These are phyloP conservation scores for Peniophora sp. DNA, from an alignment of 1,284 basidiomycete genomes.

Conservation along the genomic window DNA sequence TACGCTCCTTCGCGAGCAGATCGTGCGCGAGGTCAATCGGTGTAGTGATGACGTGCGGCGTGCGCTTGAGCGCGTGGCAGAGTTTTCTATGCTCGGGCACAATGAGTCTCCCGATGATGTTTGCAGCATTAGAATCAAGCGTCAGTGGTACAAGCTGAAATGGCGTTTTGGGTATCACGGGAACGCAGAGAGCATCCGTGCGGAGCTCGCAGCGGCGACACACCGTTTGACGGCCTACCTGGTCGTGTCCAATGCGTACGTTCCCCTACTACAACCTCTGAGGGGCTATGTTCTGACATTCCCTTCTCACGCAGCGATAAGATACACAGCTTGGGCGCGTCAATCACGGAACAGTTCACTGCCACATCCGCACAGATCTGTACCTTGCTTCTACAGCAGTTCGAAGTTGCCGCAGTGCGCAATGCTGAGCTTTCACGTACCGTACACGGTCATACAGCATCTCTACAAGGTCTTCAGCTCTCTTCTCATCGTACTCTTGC, in stretches of 20 bases:
- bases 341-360: background rate
- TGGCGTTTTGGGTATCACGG: background rate
- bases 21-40: background rate
- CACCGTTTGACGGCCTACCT: background rate
- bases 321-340: background rate
- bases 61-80: background rate
- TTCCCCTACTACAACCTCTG: background rate
- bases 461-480: no score
- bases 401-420: no score
- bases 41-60: background rate
- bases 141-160: background rate
- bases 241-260: background rate
- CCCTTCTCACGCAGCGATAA: background rate
- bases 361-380: no score
- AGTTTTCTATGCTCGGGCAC: background rate
- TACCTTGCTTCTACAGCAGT: no score
- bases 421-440: no score
- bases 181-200: background rate
- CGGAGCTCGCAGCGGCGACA: background rate
- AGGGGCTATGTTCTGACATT: background rate
- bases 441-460: no score
- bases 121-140: background rate
- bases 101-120: background rate
- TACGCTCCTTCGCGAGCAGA: background rate
- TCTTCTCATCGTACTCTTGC: no score